Evolutionary conservation across 768 basidiomycete genomes (phyloP).

Genomic region (Suillus subalutaceus): DNA sequence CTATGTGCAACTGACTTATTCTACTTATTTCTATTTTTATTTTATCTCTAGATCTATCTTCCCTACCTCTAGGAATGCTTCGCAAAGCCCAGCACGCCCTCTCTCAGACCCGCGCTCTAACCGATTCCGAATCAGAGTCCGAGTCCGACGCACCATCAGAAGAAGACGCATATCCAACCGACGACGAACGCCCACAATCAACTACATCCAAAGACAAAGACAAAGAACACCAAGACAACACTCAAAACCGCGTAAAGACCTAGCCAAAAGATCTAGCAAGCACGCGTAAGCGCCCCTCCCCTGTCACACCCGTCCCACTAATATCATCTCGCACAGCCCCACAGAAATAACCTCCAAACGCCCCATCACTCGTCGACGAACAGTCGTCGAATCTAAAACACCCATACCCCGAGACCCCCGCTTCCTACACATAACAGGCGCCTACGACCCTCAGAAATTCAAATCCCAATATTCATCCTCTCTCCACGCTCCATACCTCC

Average conservation of each 20-base stretch:
- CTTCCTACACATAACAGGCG: slow-evolving; percentile 74
- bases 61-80: slow-evolving; percentile 64
- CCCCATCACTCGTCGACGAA: slow-evolving; percentile 74
- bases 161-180: slow-evolving; percentile 16
- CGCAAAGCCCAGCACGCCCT: slow-evolving; percentile 66
- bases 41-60: slow-evolving; percentile 51
- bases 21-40: not conserved
- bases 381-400: slow-evolving; percentile 68
- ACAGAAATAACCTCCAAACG: slow-evolving; percentile 82
- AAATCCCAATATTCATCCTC: slow-evolving; percentile 73
- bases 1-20: slow-evolving; percentile 12
- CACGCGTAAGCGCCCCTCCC: slow-evolving; percentile 72
- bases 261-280: slow-evolving; percentile 71
- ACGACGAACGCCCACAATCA: slow-evolving; percentile 12
- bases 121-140: slow-evolving; percentile 41
- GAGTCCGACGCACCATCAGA: slow-evolving; percentile 32
- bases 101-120: slow-evolving; percentile 41
- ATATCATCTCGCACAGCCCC: slow-evolving; percentile 52
- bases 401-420: slow-evolving; percentile 84
- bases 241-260: slow-evolving; percentile 45
- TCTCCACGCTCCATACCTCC: slow-evolving; percentile 60
- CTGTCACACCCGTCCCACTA: slow-evolving; percentile 2
- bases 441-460: slow-evolving; percentile 67
- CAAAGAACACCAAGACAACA: slow-evolving; percentile 45
- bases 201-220: slow-evolving; percentile 27